A percentile compares a stretch with the other conserved stretches of the same genome.
Evolutionary conservation across 129 eudicot genomes (phyloP).

Genomic region (Arctium minus): DNA sequence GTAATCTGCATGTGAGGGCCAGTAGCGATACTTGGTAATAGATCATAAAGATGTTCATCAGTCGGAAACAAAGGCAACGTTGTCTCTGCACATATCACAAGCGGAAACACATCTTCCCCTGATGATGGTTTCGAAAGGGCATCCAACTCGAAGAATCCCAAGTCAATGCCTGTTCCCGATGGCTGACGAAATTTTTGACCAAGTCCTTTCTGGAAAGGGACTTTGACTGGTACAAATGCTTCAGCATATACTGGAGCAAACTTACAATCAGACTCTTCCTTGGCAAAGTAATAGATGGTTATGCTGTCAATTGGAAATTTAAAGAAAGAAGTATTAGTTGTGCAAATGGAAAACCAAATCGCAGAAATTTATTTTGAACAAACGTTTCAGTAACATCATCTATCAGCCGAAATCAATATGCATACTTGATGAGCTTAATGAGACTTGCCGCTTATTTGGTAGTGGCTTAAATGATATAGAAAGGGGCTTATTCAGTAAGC

Average conservation of each 20-base stretch:
- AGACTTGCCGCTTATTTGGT: no score
- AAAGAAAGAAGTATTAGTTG: slow-evolving; percentile 5
- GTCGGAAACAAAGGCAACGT: slow-evolving; percentile 25
- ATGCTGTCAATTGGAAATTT: slow-evolving; percentile 44
- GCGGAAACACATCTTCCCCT: slow-evolving; percentile 61
- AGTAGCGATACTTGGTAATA: slow-evolving; percentile 30
- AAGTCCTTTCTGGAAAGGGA: slow-evolving; percentile 63
- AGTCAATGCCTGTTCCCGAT: slow-evolving; percentile 77
- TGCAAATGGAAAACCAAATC: background rate
- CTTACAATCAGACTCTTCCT: slow-evolving; percentile 53
- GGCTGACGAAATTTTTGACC: slow-evolving; percentile 72
- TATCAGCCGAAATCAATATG: background rate
- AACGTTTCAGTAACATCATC: background rate
- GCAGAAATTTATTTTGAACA: background rate
- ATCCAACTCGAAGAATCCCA: slow-evolving; percentile 56
- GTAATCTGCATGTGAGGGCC: slow-evolving; percentile 77
- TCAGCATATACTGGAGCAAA: slow-evolving; percentile 56
- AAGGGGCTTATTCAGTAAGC: no score
- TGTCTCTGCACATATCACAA: slow-evolving; percentile 81
- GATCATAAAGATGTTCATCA: slow-evolving; percentile 22
- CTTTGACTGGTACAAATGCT: slow-evolving; percentile 56
- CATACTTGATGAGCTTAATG: background rate
- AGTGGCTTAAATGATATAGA: no score
- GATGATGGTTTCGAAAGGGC: slow-evolving; percentile 66
- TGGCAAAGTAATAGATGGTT: slow-evolving; percentile 80